phyloP scores from a whole-genome alignment of 805 yeast genomes.

The Zygoascus tannicola region DNA sequence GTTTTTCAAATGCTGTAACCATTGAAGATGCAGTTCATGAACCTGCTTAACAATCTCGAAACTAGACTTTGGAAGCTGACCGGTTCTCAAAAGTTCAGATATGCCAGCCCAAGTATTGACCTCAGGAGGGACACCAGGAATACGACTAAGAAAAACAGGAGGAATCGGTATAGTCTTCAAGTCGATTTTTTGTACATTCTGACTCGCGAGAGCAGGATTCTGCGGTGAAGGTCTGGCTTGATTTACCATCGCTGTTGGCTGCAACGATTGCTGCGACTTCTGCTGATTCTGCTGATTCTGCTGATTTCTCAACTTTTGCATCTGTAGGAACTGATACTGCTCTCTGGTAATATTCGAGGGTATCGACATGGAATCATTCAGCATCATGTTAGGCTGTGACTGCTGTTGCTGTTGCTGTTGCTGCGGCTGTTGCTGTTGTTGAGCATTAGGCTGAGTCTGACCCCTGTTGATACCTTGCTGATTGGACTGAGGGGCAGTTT shows the following conservation, averaged over 20 bases:
- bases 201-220: slow-evolving; percentile 26
- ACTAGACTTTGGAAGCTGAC: slow-evolving; percentile 48
- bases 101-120: slow-evolving; percentile 77
- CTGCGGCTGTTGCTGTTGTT: slow-evolving; percentile 14
- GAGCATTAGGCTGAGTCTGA: slow-evolving; percentile 16
- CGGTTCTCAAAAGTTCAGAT: slow-evolving; percentile 50
- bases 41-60: slow-evolving; percentile 55
- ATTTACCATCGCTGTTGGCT: slow-evolving; percentile 12
- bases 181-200: slow-evolving; percentile 21
- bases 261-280: slow-evolving; percentile 18
- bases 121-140: slow-evolving; percentile 71
- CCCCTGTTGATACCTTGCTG: slow-evolving; percentile 1
- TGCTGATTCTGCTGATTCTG: slow-evolving; percentile 19
- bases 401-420: slow-evolving; percentile 21
- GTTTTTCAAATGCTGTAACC: slow-evolving; percentile 15
- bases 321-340: slow-evolving; percentile 16
- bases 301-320: slow-evolving; percentile 10
- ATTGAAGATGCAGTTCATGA: slow-evolving; percentile 36
- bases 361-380: slow-evolving; percentile 10
- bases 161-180: slow-evolving; percentile 68
- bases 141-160: slow-evolving; percentile 47
- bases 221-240: slow-evolving; percentile 21
- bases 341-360: slow-evolving; percentile 10
- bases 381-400: slow-evolving; percentile 11
- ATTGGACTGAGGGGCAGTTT: slow-evolving; percentile 1